Evolutionary conservation across 2,329 filamentous ascomycete species (phyloP), one percentile per base, ranked within the genome.

Genomic region (Colletotrichum liaoningense): DNA sequence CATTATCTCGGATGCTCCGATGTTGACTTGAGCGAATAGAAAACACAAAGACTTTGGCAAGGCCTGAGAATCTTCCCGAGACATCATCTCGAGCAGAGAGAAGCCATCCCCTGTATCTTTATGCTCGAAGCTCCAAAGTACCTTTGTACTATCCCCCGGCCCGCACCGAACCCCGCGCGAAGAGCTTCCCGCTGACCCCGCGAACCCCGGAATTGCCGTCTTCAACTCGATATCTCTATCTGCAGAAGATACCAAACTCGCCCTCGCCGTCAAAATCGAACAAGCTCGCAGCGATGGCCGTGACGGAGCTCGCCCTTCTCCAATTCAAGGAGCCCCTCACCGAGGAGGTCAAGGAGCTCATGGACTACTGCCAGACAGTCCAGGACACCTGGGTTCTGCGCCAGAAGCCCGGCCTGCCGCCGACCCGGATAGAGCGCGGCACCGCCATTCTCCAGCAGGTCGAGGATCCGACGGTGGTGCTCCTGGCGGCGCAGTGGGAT

Each of bases 401-500:
- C 22, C 77, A 82, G 67, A 79, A 80, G 57, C 77, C 79, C 2
- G 77, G 79, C 58, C 79, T 84, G 22, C 84, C 83, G 56, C 79
- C 79, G 54, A 79, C 81, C 71, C 83, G 80, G 71, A 77, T 82
- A 35, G 80, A 78, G 54, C 81, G 82, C 24, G 79, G 81, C 28
- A 78, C 78, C 3, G 79, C 76, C 49, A 73, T 83, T 42, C 81
- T 83, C 72, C 77, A 80, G 54, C 81, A 84, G 75, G 59, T 81
- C 69, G 80, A 83, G 57, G 79, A 85, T 67, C 80, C 81, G 12
- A 77, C 81, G 2, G 76, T 78, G 33, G 72, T 85, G n/a, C 79
- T 88, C 75, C 80, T 88, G 74, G 84, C 83, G 5, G 84, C 86
- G 22, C 81, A 83, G 12, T 88, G 86, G 87, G 80, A 83, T 67